These are phyloP conservation scores for Nannochloris sp. DNA, from an alignment of 139 green algal species.

Conservation along the genomic window DNA sequence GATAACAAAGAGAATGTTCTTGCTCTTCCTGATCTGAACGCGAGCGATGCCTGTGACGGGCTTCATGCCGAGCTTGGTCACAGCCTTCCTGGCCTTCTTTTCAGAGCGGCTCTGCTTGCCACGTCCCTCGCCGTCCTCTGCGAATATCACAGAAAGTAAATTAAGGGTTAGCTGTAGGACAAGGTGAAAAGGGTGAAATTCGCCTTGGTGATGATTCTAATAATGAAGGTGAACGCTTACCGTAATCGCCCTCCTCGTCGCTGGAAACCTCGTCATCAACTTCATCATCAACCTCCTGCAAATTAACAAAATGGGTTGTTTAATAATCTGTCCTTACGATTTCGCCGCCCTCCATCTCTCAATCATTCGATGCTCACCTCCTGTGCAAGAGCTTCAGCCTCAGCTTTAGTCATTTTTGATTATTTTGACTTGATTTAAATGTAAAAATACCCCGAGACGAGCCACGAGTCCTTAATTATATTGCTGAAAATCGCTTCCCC, in stretches of 20 bases:
- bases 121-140: slow-evolving; percentile 41
- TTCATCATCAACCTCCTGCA: slow-evolving; percentile 20
- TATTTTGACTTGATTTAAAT: no score
- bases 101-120: slow-evolving; percentile 92
- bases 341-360: no score
- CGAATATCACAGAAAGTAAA: no score
- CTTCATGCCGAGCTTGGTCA: slow-evolving; percentile 99
- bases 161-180: background rate
- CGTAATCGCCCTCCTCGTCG: slow-evolving; percentile 18
- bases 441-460: no score
- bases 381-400: background rate
- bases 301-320: no score
- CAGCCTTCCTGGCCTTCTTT: slow-evolving; percentile 98
- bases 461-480: no score
- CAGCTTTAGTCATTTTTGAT: slow-evolving; percentile 3
- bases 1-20: slow-evolving; percentile 99
- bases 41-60: slow-evolving; percentile 77
- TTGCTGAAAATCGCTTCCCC: no score
- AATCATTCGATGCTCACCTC: background rate
- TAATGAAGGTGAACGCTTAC: background rate
- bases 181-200: background rate
- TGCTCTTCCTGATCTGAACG: slow-evolving; percentile 98
- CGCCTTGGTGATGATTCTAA: background rate
- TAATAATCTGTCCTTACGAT: no score
- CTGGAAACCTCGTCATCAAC: slow-evolving; percentile 25